Conservation (phyloP, 176 grass and related monocot genomes). For the Aegilops speltoides region DNA sequence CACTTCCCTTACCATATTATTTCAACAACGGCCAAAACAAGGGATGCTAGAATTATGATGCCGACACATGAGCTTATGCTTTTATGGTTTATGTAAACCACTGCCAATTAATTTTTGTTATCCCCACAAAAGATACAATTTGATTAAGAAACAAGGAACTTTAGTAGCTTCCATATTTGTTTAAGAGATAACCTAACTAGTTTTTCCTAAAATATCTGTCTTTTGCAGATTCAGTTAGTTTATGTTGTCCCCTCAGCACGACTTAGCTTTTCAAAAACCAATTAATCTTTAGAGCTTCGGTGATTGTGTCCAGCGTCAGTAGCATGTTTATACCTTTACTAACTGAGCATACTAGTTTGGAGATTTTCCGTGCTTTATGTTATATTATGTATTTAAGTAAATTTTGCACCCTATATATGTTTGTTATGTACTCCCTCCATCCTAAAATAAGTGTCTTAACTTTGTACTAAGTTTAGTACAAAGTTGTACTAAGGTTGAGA, state of each 20-base stretch:
- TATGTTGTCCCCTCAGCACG: conserved; percentile 21
- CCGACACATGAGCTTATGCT: conserved; percentile 8
- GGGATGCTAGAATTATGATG: conserved; percentile 33
- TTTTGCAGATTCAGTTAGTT: conserved; percentile 44
- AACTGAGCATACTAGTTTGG: neutral
- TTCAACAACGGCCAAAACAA: neutral
- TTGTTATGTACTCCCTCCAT: too few relatives aligned
- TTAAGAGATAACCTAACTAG: neutral
- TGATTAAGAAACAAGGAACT: conserved; percentile 20
- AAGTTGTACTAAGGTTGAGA: too few relatives aligned
- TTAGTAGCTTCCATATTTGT: conserved; percentile 16
- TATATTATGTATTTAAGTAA: conserved; percentile 1
- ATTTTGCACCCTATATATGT: neutral
- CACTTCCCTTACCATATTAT: conserved; percentile 33
- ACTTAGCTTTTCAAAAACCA: neutral
- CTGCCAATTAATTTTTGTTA: conserved; percentile 24
- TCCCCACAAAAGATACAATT: neutral
- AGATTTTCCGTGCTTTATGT: neutral
- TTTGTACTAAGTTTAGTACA: too few relatives aligned
- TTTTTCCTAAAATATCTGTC: conserved; percentile 15
- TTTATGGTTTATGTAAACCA: neutral
- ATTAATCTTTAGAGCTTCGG: neutral
- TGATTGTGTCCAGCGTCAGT: neutral
- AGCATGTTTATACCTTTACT: neutral
- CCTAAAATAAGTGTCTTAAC: too few relatives aligned